These are phyloP conservation scores for Cyclostephanos tholiformis DNA, from an alignment of 108 stramenopile genomes.

Conservation along the genomic window DNA sequence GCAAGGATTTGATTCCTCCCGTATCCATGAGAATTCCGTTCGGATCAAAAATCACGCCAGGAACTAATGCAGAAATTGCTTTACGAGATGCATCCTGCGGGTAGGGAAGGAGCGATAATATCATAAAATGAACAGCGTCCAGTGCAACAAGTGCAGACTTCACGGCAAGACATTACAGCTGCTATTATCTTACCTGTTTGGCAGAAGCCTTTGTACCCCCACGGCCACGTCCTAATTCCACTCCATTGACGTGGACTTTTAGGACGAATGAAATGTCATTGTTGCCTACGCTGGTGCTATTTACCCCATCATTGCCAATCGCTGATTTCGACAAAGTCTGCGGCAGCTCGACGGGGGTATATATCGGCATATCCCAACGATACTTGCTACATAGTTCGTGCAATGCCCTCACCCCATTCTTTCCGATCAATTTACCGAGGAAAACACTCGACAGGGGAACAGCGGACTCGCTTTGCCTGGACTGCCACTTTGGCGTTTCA, in stretches of 20 bases:
- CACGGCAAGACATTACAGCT: no score
- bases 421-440: constrained; percentile 64
- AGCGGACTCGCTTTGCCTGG: constrained; percentile 4
- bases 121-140: no score
- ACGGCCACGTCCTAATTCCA: constrained; percentile 66
- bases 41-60: constrained; percentile 69
- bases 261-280: constrained; percentile 56
- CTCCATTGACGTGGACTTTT: constrained; percentile 60
- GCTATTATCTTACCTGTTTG: no score
- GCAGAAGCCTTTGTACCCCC: constrained; percentile 70
- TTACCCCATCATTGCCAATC: background rate
- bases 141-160: no score
- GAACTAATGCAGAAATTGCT: constrained; percentile 64
- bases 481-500: background rate
- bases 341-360: constrained; percentile 15
- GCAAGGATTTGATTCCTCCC: constrained; percentile 3
- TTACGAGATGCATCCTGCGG: constrained; percentile 77
- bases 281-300: constrained; percentile 4
- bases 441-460: constrained; percentile 15
- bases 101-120: no score
- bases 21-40: constrained; percentile 67
- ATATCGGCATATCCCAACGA: constrained; percentile 51
- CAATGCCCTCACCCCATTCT: constrained; percentile 75
- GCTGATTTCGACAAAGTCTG: background rate
- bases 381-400: constrained; percentile 84